Evolutionary conservation across 805 yeast genomes (phyloP).

Genomic region (Phaffomyces opuntiae): DNA sequence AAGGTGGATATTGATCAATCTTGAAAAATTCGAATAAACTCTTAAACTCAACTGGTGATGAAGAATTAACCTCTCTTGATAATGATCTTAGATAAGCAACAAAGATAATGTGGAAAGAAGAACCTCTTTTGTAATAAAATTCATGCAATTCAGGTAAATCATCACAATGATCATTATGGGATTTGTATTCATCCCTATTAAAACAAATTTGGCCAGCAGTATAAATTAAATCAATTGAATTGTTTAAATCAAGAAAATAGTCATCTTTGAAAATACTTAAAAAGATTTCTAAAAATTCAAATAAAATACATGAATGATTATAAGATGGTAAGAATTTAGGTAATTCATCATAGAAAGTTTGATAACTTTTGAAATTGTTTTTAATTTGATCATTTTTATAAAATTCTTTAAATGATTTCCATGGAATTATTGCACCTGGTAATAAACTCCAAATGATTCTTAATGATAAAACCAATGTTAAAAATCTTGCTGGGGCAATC

Average conservation of each 20-base stretch:
- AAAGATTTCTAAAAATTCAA: slow-evolving; percentile 31
- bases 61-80: slow-evolving; percentile 17
- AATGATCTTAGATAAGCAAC: slow-evolving; percentile 28
- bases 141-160: slow-evolving; percentile 26
- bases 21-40: slow-evolving; percentile 27
- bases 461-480: slow-evolving; percentile 23
- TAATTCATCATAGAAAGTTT: slow-evolving; percentile 27
- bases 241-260: slow-evolving; percentile 24
- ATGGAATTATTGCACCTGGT: slow-evolving; percentile 29
- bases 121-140: slow-evolving; percentile 28
- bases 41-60: slow-evolving; percentile 24
- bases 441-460: slow-evolving; percentile 29
- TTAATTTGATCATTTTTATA: slow-evolving; percentile 18
- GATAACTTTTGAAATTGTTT: slow-evolving; percentile 20
- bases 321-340: slow-evolving; percentile 29
- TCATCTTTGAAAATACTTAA: slow-evolving; percentile 26
- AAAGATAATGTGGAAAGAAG: slow-evolving; percentile 28
- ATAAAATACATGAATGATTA: slow-evolving; percentile 28
- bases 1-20: slow-evolving; percentile 28
- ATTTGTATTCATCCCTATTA: slow-evolving; percentile 19
- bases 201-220: slow-evolving; percentile 33
- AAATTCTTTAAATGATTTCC: slow-evolving; percentile 27
- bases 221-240: slow-evolving; percentile 26
- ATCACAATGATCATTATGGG: slow-evolving; percentile 14
- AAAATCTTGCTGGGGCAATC: slow-evolving; percentile 19